A percentile compares a stretch with the other conserved stretches of the same genome.
Conservation (phyloP, 2,329 filamentous ascomycete genomes). For the Fusarium sterilihyphosum region DNA sequence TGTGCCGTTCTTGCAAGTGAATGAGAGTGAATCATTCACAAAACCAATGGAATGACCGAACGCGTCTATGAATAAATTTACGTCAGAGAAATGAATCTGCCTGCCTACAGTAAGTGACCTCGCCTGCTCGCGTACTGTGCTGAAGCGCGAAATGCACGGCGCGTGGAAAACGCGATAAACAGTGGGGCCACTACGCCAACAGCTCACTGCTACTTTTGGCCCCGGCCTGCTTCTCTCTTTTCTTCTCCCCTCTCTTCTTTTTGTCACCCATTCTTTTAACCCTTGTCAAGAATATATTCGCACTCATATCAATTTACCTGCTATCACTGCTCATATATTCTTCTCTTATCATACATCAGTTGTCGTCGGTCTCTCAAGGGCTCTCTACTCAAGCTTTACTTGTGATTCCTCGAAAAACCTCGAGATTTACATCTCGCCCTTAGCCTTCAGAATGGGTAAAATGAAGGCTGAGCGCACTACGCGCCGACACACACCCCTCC, state of each 20-base stretch:
- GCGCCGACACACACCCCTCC: not conserved
- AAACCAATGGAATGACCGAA: not conserved
- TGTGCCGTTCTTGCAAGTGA: not conserved
- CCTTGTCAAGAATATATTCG: conserved; percentile 4
- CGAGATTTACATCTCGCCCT: not conserved
- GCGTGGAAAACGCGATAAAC: not conserved
- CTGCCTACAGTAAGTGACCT: not conserved
- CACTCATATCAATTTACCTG: conserved; percentile 2
- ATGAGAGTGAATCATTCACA: not conserved
- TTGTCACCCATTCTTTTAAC: not conserved
- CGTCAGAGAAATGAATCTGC: not conserved
- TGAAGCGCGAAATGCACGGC: not conserved
- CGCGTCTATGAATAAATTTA: not conserved
- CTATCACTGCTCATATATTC: not conserved
- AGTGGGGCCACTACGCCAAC: not conserved
- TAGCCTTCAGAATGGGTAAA: conserved; percentile 11
- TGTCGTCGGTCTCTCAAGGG: not conserved
- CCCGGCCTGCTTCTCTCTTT: not conserved
- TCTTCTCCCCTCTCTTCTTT: conserved; percentile 8
- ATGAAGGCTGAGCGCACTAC: not conserved
- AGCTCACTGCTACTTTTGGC: not conserved
- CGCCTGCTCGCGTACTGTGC: conserved; percentile 1
- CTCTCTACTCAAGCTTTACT: conserved; percentile 7
- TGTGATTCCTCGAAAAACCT: not conserved
- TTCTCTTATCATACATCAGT: conserved; percentile 4